Conservation (phyloP, 2,329 filamentous ascomycete genomes). For the Fusarium chlamydosporum region DNA sequence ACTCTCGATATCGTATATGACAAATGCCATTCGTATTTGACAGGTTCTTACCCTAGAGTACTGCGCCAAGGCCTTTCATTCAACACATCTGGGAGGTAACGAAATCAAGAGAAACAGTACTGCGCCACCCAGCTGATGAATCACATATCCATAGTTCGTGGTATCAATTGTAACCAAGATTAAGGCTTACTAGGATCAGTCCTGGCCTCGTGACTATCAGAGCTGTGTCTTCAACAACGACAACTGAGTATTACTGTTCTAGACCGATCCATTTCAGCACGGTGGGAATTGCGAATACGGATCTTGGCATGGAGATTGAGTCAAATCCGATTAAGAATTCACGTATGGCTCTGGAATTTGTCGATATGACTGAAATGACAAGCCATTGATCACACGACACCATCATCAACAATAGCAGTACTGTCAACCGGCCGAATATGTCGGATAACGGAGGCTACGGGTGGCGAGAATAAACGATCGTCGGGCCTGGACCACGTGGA, state of each 20-base stretch:
- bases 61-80: not conserved
- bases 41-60: not conserved
- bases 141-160: not conserved
- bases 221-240: not conserved
- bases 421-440: slow-evolving; percentile 36
- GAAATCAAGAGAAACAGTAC: not conserved
- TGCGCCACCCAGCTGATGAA: not conserved
- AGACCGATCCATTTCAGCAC: not conserved
- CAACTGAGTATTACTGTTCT: not conserved
- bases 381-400: not conserved
- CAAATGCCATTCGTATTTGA: too few relatives aligned
- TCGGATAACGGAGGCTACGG: slow-evolving; percentile 37
- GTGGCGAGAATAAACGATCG: slow-evolving; percentile 42
- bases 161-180: too few relatives aligned
- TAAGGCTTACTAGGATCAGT: not conserved
- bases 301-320: not conserved
- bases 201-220: not conserved
- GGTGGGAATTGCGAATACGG: not conserved
- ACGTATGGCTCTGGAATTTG: not conserved
- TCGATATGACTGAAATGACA: not conserved
- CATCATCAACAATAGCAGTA: not conserved
- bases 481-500: slow-evolving; percentile 43
- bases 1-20: too few relatives aligned
- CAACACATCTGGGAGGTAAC: not conserved
- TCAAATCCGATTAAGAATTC: not conserved